These are phyloP conservation scores for Cladosporium austrohemisphaericum DNA, from an alignment of 2,329 filamentous ascomycete genomes.

Conservation along the genomic window DNA sequence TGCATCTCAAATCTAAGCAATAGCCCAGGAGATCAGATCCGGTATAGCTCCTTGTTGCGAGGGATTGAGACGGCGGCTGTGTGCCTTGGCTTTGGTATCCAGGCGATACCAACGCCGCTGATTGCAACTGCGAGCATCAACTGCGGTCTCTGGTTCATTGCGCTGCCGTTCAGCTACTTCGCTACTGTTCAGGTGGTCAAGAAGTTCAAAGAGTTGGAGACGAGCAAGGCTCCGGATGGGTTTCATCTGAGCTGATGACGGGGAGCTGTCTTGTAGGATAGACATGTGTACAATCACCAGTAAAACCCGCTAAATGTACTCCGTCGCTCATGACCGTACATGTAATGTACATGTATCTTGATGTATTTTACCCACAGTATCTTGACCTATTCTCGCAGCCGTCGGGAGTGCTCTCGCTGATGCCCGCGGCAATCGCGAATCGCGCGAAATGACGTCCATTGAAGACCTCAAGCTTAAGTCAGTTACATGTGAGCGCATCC, in stretches of 20 bases:
- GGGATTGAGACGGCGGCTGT: constrained; percentile 13
- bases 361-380: too few species aligned
- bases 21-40: constrained; percentile 10
- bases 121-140: constrained; percentile 13
- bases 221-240: background rate
- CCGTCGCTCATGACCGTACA: background rate
- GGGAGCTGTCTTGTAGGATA: background rate
- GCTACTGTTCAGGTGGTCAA: constrained; percentile 10
- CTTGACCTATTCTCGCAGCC: too few species aligned
- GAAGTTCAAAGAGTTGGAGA: constrained; percentile 12
- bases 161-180: constrained; percentile 10
- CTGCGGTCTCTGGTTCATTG: constrained; percentile 11
- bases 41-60: constrained; percentile 8
- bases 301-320: background rate
- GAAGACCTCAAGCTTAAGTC: background rate
- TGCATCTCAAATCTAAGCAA: constrained; percentile 8
- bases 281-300: too few species aligned
- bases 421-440: background rate
- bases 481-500: too few species aligned
- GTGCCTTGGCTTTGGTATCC: constrained; percentile 7
- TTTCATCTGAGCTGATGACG: background rate
- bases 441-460: background rate
- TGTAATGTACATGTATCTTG: too few species aligned
- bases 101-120: constrained; percentile 8
- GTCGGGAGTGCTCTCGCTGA: background rate